These are phyloP conservation scores for Oryza glumipatula DNA, from an alignment of 176 grass and related monocot genomes.

Conservation along the genomic window DNA sequence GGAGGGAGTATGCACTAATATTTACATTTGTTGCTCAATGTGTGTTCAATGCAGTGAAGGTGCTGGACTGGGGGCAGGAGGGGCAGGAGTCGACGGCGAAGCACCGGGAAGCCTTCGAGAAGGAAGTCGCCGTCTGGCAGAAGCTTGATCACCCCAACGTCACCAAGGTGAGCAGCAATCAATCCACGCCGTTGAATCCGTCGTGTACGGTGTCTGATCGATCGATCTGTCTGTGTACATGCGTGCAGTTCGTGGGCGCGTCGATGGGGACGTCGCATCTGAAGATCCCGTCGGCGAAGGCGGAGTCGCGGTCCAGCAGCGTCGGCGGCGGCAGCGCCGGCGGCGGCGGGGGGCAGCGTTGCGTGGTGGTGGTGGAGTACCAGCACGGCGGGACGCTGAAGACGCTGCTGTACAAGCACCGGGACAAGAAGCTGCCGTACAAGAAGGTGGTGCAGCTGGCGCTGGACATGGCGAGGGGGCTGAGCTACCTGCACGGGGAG, in stretches of 20 bases:
- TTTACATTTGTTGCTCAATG: neutral
- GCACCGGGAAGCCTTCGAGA: conserved; percentile 74
- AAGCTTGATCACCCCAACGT: conserved; percentile 85
- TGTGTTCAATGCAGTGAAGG: conserved; percentile 65
- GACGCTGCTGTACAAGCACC: conserved; percentile 69
- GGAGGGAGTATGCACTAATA: neutral
- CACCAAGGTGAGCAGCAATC: conserved; percentile 58
- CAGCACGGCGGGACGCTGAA: conserved; percentile 77
- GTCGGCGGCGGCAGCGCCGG: neutral
- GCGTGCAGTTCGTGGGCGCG: conserved; percentile 76
- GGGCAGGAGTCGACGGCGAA: conserved; percentile 48
- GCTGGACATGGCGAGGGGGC: conserved; percentile 71
- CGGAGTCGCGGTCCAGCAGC: neutral
- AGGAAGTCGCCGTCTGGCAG: conserved; percentile 86
- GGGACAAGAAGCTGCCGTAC: conserved; percentile 62
- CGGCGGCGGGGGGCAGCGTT: conserved; percentile 43
- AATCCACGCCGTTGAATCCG: neutral
- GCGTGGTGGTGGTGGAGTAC: conserved; percentile 80
- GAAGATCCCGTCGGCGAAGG: conserved; percentile 55
- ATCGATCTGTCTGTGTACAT: too few relatives aligned
- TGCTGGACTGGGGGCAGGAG: conserved; percentile 77
- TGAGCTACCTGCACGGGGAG: conserved; percentile 80
- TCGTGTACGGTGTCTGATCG: neutral
- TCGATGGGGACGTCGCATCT: conserved; percentile 77
- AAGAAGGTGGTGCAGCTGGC: conserved; percentile 66